A percentile compares a stretch with the other conserved stretches of the same genome.
Evolutionary conservation across 2,329 filamentous ascomycete genomes (phyloP).

Genomic region (Stagonosporopsis chrysanthemi): DNA sequence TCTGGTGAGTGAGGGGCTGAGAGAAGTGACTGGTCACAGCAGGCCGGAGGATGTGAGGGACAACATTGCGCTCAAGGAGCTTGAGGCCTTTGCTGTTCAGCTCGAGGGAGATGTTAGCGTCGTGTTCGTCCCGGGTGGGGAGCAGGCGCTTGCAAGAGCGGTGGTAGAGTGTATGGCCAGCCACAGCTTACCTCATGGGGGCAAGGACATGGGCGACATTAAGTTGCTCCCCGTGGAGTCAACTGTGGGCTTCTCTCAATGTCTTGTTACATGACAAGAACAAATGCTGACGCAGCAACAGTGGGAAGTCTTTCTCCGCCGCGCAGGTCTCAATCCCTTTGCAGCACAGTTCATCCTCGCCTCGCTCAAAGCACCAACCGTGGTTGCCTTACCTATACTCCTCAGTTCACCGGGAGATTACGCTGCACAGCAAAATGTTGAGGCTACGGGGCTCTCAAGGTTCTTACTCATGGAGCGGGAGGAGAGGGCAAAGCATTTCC

Average conservation of each 20-base stretch:
- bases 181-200: slow-evolving; percentile 45
- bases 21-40: slow-evolving; percentile 30
- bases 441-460: slow-evolving; percentile 55
- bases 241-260: slow-evolving; percentile 34
- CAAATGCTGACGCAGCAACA: slow-evolving; percentile 6
- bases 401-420: slow-evolving; percentile 10
- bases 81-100: slow-evolving; percentile 58
- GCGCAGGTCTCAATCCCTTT: slow-evolving; percentile 72
- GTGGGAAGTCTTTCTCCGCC: slow-evolving; percentile 73
- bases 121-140: slow-evolving; percentile 53
- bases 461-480: slow-evolving; percentile 65
- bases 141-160: slow-evolving; percentile 46
- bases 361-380: slow-evolving; percentile 35
- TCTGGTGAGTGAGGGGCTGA: slow-evolving; percentile 63
- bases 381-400: slow-evolving; percentile 13
- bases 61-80: slow-evolving; percentile 55
- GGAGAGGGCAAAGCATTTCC: slow-evolving; percentile 61
- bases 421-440: not conserved
- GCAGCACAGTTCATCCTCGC: slow-evolving; percentile 71
- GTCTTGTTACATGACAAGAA: slow-evolving; percentile 6
- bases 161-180: slow-evolving; percentile 40
- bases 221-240: slow-evolving; percentile 66
- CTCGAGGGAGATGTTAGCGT: slow-evolving; percentile 51
- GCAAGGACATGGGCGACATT: slow-evolving; percentile 37
- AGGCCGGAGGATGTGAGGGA: slow-evolving; percentile 51